Evolutionary conservation across 352 stramenopile genomes (phyloP).

Genomic region (Vaucheria bursata): DNA sequence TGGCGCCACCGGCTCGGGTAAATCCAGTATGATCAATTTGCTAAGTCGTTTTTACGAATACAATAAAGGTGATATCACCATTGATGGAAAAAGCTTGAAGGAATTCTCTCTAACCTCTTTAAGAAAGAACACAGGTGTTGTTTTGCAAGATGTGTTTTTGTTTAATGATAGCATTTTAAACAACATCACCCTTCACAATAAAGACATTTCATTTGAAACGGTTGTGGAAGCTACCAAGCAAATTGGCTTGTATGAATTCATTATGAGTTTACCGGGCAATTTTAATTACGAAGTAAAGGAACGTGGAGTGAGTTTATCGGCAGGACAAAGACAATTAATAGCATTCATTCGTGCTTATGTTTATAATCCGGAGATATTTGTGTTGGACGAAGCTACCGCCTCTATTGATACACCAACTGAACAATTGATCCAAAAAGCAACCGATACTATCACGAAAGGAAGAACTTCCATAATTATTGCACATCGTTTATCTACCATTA

Average conservation of each 20-base stretch:
- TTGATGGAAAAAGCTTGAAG: conserved; percentile 59
- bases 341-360: conserved; percentile 77
- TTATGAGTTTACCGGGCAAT: conserved; percentile 48
- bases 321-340: conserved; percentile 53
- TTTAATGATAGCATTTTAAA: conserved; percentile 55
- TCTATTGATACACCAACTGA: conserved; percentile 54
- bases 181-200: conserved; percentile 45
- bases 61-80: conserved; percentile 38
- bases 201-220: conserved; percentile 47
- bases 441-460: neutral
- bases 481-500: neutral
- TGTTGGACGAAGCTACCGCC: conserved; percentile 81
- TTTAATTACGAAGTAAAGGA: neutral
- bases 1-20: conserved; percentile 78
- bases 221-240: conserved; percentile 58
- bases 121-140: conserved; percentile 50
- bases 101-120: conserved; percentile 43
- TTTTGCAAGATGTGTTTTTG: conserved; percentile 64
- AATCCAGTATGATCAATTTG: conserved; percentile 86
- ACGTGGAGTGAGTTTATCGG: neutral
- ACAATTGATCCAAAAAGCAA: neutral
- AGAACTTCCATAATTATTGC: neutral
- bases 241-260: conserved; percentile 73
- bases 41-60: conserved; percentile 92
- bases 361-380: conserved; percentile 75